Evolutionary conservation across 2,329 filamentous ascomycete genomes (phyloP).

Genomic region (Diaporthe sp.): DNA sequence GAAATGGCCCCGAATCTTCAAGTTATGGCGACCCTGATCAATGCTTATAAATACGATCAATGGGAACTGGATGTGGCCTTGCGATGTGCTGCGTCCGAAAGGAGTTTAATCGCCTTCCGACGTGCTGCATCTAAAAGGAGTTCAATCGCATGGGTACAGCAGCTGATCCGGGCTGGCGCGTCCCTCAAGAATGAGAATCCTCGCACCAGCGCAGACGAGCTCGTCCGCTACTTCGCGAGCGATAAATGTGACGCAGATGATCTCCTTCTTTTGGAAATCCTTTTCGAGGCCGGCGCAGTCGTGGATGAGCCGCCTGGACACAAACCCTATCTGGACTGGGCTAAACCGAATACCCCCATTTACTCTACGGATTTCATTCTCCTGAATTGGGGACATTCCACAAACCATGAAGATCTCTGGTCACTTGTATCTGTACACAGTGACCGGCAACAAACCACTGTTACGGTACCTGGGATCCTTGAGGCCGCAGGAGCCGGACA

Average conservation of each 20-base stretch:
- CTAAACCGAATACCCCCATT: accelerated
- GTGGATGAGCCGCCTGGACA: background rate
- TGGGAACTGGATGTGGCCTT: background rate
- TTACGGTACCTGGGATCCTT: background rate
- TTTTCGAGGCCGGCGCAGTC: constrained; percentile 1
- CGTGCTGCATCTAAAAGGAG: background rate
- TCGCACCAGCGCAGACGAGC: background rate
- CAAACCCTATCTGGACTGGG: background rate
- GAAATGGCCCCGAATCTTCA: background rate
- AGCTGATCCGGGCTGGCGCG: background rate
- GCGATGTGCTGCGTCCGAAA: background rate
- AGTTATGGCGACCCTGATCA: background rate
- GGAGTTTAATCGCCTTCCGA: background rate
- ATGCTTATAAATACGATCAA: background rate
- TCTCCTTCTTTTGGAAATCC: background rate
- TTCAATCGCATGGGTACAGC: background rate
- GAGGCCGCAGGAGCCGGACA: background rate
- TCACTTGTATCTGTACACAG: background rate
- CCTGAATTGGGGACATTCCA: background rate
- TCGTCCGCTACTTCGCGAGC: background rate
- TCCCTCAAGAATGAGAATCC: background rate
- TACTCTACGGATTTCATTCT: background rate
- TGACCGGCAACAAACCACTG: background rate
- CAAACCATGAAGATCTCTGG: background rate
- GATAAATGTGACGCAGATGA: background rate